Base-by-base conservation (phyloP, 192 early-diverging fungal genomes). In the Chytriomyces hyalinus region DNA sequence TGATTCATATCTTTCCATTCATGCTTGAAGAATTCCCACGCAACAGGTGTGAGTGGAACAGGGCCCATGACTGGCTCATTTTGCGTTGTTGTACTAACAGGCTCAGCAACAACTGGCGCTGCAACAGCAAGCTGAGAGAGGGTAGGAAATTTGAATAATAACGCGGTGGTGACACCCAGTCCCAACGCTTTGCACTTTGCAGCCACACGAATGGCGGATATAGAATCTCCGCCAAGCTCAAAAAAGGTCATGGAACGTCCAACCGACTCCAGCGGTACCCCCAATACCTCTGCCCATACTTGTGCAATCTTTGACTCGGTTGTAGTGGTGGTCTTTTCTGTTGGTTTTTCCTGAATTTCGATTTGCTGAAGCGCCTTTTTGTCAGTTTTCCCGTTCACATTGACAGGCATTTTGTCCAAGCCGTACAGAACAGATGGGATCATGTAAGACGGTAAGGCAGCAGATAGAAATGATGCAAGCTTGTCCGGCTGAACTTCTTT, bases 211-310 rank as follows among this genome's bases (percentile, higher is more conserved):
- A 81, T 79, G 5, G 73, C 63, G 3, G 22, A 45, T 17, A 85
- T 59, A n/a, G 80, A 82, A 62, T 86, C 84, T 10, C 82, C 82
- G 8, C 82, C 84, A 1, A 84, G 67, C 24, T 79, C 68, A 61
- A 84, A 86, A 71, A 86, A 86, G 15, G 79, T 69, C 51, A 59
- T 8, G 50, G 15, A 9, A 36, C 36, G 26, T 36, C 51, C 59
- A 51, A 51, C 15, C 36, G 36, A 36, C 36, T 36, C 36, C 36
- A 36, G 36, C 36, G 36, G 36, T 36, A 36, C 36, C 36, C 36
- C 36, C 36, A 36, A 36, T 36, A 36, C 36, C 36, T 36, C 36
- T 36, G 36, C 36, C 36, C 36, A 36, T 36, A 36, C 36, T 36
- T 36, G 36, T 36, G 36, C 36, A 36, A 36, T 36, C 36, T 36